Percentiles rank a stretch among this genome's conserved stretches.
phyloP scores from a whole-genome alignment of 495 filamentous ascomycete species.

The Bathelium albidoporum region DNA sequence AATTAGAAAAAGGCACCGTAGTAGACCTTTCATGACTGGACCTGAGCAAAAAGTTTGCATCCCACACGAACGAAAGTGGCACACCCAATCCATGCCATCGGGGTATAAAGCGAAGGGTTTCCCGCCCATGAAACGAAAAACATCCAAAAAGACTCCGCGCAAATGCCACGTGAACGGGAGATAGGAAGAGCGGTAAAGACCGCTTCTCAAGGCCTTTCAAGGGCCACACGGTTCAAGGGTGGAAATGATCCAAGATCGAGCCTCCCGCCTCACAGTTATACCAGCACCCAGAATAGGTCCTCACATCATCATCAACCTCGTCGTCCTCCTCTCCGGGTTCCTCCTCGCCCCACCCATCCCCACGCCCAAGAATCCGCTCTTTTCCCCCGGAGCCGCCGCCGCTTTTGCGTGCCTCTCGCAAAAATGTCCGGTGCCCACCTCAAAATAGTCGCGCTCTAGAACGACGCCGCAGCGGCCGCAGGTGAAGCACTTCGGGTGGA shows the following conservation, averaged over 20 bases:
- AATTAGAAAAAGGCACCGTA: neutral
- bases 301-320: constrained; percentile 21
- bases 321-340: constrained; percentile 19
- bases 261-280: neutral
- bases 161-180: too few species aligned
- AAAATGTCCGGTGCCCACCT: constrained; percentile 55
- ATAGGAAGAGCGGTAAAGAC: too few species aligned
- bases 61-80: neutral
- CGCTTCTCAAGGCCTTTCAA: neutral
- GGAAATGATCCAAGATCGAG: neutral
- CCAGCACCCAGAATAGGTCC: neutral
- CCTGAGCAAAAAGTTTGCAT: neutral
- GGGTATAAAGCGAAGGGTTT: constrained; percentile 5
- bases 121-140: neutral
- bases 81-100: neutral
- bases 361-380: neutral
- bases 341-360: constrained; percentile 4
- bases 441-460: constrained; percentile 46
- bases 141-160: neutral
- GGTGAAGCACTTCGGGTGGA: constrained; percentile 77
- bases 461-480: constrained; percentile 46
- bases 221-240: neutral
- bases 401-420: constrained; percentile 78
- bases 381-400: constrained; percentile 12
- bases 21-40: neutral